phyloP scores from a whole-genome alignment of 2,329 filamentous ascomycete genomes.

The Xylariaceae sp. region DNA sequence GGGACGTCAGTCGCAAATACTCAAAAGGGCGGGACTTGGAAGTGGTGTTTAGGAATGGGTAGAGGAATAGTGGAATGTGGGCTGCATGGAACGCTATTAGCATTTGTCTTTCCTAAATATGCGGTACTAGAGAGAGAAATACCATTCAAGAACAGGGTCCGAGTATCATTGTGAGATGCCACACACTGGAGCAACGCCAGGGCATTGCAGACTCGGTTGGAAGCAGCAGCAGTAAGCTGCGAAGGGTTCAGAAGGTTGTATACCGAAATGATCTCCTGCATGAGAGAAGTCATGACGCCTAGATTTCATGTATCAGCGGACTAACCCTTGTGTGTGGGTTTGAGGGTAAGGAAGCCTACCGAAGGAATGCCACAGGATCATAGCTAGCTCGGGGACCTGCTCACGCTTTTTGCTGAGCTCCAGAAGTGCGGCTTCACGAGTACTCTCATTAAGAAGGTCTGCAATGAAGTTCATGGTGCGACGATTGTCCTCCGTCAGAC shows the following conservation, averaged over 20 bases:
- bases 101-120: neutral
- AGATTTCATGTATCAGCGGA: conserved; percentile 24
- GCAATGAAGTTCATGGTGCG: conserved; percentile 93
- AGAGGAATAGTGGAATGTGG: conserved; percentile 96
- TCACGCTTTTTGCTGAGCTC: conserved; percentile 99
- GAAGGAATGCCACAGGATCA: conserved; percentile 98
- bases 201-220: conserved; percentile 96
- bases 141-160: conserved; percentile 94
- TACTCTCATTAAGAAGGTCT: conserved; percentile 85
- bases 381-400: conserved; percentile 92
- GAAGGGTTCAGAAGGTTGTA: conserved; percentile 97
- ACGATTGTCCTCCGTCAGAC: conserved; percentile 86
- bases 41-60: conserved; percentile 97
- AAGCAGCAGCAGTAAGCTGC: conserved; percentile 95
- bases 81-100: conserved; percentile 60
- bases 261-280: conserved; percentile 98
- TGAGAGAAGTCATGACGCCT: conserved; percentile 97
- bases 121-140: conserved; percentile 26
- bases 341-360: conserved; percentile 63
- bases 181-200: conserved; percentile 95
- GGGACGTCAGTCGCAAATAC: conserved; percentile 92
- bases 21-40: conserved; percentile 98
- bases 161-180: conserved; percentile 94
- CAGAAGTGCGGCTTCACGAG: conserved; percentile 87
- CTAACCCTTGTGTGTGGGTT: neutral